Evolutionary conservation across 148 eudicot genomes (phyloP), one percentile per base, ranked within the genome.

Genomic region (Silene latifolia): DNA sequence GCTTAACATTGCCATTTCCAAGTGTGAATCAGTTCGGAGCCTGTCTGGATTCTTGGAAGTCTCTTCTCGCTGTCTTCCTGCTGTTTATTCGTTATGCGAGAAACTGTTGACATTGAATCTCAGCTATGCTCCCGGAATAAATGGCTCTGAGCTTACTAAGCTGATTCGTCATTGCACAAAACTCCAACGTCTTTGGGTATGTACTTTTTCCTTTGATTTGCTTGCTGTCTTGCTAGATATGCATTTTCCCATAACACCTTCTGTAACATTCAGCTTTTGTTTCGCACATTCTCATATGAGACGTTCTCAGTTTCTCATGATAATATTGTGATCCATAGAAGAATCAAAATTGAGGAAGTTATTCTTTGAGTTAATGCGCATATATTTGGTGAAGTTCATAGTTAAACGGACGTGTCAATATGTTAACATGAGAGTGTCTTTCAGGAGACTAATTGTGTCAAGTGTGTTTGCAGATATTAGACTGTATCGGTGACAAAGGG

Each of bases 401-500:
- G 39, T 35, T 35, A 35, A 35, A 27, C 2, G 39, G 39, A 5
- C 4, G 39, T 35, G 39, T 35, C 39, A 35, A 35, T 35, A 35
- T 35, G 2, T 35, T 35, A 35, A 35, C 39, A 35, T 2, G 53
- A 8, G 53, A 47, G 53, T 8, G n/a, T n/a, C 14, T 47, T 47
- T 47, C 14, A 47, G 11, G 54, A 48, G 54, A 10, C 54, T 48
- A 11, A 48, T 8, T 9, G n/a, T n/a, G n/a, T n/a, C n/a, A n/a
- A n/a, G n/a, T n/a, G n/a, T n/a, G n/a, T n/a, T n/a, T 79, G 56
- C 88, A 92, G 95, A 83, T 87, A 76, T 80, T 88, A 66, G 95
- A 88, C 68, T 90, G 88, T 63, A 84, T 92, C 62, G 93, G 95
- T 57, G 97, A 90, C 76, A 83, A 87, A 76, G 95, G 97, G 15